phyloP scores from a whole-genome alignment of 1,284 basidiomycete genomes.

The Fomitopsis pinicola region DNA sequence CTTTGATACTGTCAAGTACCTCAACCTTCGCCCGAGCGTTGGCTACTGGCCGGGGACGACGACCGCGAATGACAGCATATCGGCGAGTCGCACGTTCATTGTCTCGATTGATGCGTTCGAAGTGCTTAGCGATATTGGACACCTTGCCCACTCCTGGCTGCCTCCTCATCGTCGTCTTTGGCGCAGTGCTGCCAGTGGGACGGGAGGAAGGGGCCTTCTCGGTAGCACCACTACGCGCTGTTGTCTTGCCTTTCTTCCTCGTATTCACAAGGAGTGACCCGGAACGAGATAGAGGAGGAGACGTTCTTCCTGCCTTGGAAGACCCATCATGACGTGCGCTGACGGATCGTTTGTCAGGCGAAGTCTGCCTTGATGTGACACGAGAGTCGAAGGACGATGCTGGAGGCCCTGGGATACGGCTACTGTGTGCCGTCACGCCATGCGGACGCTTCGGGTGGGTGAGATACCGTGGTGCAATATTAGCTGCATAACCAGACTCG shows the following conservation, averaged over 20 bases:
- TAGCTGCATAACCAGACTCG: conserved; percentile 86
- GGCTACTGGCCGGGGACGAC: conserved; percentile 89
- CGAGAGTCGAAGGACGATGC: conserved; percentile 46
- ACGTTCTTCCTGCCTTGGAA: conserved; percentile 37
- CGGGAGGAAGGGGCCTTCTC: conserved; percentile 48
- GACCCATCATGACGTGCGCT: conserved; percentile 29
- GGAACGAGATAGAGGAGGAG: conserved; percentile 32
- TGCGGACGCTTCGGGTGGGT: conserved; percentile 45
- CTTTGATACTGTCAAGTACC: conserved; percentile 87
- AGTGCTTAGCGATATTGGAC: conserved; percentile 72
- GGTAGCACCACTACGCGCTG: conserved; percentile 34
- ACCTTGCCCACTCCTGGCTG: conserved; percentile 56
- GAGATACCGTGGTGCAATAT: conserved; percentile 70
- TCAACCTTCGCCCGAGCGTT: conserved; percentile 88
- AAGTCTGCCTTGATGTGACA: conserved; percentile 57
- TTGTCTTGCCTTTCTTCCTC: conserved; percentile 35
- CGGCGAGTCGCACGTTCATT: conserved; percentile 63
- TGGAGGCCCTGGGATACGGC: conserved; percentile 51
- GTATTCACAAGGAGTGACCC: conserved; percentile 18
- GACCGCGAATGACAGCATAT: conserved; percentile 80
- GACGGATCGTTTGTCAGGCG: conserved; percentile 63
- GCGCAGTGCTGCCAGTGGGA: conserved; percentile 33
- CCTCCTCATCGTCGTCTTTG: conserved; percentile 52
- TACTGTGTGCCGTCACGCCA: conserved; percentile 28
- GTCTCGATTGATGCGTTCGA: conserved; percentile 68